Evolutionary conservation across 2,329 filamentous ascomycete species (phyloP).

Genomic region (Byssochlamys sp.): DNA sequence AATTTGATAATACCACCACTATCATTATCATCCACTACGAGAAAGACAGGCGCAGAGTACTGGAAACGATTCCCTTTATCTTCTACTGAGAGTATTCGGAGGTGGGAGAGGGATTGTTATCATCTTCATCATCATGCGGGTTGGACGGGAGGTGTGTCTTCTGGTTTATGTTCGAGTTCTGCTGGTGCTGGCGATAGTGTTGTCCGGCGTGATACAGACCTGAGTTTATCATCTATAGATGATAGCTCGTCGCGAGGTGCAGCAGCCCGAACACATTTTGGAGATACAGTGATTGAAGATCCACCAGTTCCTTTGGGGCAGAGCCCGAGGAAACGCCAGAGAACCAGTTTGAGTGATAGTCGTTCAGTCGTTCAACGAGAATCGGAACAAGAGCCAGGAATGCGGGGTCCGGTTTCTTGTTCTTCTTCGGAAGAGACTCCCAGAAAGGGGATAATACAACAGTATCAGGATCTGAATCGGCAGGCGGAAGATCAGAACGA

Average conservation of each 20-base stretch:
- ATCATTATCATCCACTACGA: constrained; percentile 11
- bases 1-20: no score
- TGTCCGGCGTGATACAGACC: not conserved
- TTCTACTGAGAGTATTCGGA: constrained; percentile 22
- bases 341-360: no score
- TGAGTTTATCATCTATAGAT: not conserved
- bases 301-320: not conserved
- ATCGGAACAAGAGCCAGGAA: no score
- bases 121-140: not conserved
- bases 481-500: no score
- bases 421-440: no score
- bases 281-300: not conserved
- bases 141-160: no score
- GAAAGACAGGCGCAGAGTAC: constrained; percentile 27
- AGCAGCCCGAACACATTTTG: not conserved
- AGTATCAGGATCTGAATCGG: no score
- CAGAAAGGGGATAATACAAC: no score
- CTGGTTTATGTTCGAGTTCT: not conserved
- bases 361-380: no score
- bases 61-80: constrained; percentile 30
- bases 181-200: not conserved
- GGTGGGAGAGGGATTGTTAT: constrained; percentile 26
- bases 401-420: no score
- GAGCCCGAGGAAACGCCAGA: not conserved
- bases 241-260: not conserved